Evolutionary conservation across 352 stramenopile genomes (phyloP), one percentile per base, ranked within the genome.

Genomic region (Albugo candida): DNA sequence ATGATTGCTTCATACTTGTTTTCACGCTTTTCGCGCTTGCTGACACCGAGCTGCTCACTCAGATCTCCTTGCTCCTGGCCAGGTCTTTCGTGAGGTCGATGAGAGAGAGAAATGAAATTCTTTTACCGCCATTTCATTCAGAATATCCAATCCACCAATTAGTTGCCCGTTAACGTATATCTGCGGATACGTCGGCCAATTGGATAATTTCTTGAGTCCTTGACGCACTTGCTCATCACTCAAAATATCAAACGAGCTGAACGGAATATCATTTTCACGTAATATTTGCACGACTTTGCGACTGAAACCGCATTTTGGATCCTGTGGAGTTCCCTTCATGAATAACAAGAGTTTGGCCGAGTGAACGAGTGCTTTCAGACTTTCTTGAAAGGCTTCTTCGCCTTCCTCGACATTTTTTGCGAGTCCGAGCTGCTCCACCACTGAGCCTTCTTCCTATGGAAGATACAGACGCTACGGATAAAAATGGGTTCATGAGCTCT

Each of bases 121-220:
- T 40, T 35, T 24, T 54, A 71, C 73, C 19, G 70, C 70, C 75
- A 96, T 93, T 57, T 97, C 92, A 41, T 95, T 96, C 39, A 97
- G 63, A 57, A 97, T 97, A 61, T 97, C 92, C 6, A 97, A 65
- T 1, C 92, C 92, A 16, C 92, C 92, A 43, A 96, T 49, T 16
- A 97, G 61, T 54, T 94, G 79, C n/a, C 92, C 92, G 51, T 87
- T 85, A 8, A 96, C 87, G 65, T 97, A 97, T 5, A 98, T 59
- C 74, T 98, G 93, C 27, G 94, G 94, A 63, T 96, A 98, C 19
- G 94, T 98, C 0, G 93, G 93, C 94, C 94, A 98, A 68, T 98
- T 91, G 20, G 72, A 96, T 53, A 96, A 93, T 35, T 70, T 81
- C 65, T 98, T 98, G 36, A 98, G 72, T 5, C 92, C 93, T 54